These are phyloP conservation scores for Cladosporium colombiae DNA, from an alignment of 2,329 filamentous ascomycete genomes.

Conservation along the genomic window DNA sequence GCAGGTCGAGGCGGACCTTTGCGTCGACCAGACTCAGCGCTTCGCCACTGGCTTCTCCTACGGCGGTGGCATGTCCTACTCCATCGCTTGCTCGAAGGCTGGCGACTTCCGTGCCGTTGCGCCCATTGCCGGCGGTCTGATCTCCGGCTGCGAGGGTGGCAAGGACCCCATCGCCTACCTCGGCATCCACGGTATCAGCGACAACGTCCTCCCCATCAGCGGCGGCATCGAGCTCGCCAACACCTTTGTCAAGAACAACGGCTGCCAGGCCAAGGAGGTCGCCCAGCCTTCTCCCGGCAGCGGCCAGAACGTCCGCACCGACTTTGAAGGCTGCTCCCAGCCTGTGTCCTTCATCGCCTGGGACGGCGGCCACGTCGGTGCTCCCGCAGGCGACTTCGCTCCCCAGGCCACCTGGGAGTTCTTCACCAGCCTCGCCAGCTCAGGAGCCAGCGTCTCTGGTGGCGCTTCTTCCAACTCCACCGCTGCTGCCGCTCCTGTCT, in stretches of 20 bases:
- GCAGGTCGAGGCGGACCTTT: conserved; percentile 19
- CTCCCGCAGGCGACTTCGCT: conserved; percentile 5
- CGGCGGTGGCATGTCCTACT: conserved; percentile 17
- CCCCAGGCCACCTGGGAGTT: conserved; percentile 19
- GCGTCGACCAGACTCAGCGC: conserved; percentile 12
- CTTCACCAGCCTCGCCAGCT: conserved; percentile 5
- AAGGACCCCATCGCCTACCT: conserved; percentile 19
- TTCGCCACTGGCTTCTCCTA: conserved; percentile 3
- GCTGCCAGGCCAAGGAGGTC: conserved; percentile 14
- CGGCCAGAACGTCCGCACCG: conserved; percentile 6
- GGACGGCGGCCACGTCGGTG: conserved; percentile 15
- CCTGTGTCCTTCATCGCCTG: conserved; percentile 19
- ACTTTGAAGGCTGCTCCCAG: conserved; percentile 16
- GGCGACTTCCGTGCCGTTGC: conserved; percentile 11
- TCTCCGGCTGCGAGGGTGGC: conserved; percentile 6
- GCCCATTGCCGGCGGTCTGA: conserved; percentile 4
- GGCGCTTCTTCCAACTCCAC: conserved; percentile 15
- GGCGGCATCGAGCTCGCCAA: conserved; percentile 13
- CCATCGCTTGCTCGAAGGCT: conserved; percentile 26
- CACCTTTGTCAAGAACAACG: conserved; percentile 18
- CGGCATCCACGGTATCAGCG: conserved; percentile 19
- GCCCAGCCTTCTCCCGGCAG: conserved; percentile 8
- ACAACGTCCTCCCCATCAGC: conserved; percentile 16
- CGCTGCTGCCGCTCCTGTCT: background rate
- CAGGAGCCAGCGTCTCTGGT: background rate